Evolutionary conservation across 768 basidiomycete genomes (phyloP).

Genomic region (Suillus weaverae): DNA sequence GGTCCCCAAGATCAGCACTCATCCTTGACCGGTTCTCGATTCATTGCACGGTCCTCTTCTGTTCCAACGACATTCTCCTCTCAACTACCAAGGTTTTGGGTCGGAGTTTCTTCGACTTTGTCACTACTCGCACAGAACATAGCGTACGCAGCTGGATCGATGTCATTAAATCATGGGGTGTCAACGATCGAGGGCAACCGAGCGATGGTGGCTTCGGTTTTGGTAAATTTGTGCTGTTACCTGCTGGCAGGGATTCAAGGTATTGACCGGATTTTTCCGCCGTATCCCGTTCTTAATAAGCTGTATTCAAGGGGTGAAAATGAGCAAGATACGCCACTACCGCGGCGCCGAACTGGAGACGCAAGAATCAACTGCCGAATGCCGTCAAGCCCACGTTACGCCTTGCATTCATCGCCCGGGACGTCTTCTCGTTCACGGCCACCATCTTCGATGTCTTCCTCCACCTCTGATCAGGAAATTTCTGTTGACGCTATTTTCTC

Average conservation of each 20-base stretch:
- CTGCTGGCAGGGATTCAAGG: constrained; percentile 65
- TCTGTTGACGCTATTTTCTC: constrained; percentile 81
- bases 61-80: constrained; percentile 71
- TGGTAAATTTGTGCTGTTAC: constrained; percentile 61
- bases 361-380: constrained; percentile 17
- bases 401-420: constrained; percentile 5
- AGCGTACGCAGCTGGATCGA: constrained; percentile 74
- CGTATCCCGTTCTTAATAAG: not conserved
- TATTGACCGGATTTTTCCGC: constrained; percentile 4
- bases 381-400: constrained; percentile 10
- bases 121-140: constrained; percentile 59
- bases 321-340: constrained; percentile 25
- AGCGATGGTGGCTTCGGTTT: constrained; percentile 86
- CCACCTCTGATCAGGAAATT: constrained; percentile 36
- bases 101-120: constrained; percentile 76
- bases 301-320: constrained; percentile 23
- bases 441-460: constrained; percentile 7
- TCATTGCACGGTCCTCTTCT: constrained; percentile 65
- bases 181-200: constrained; percentile 81
- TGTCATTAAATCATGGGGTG: constrained; percentile 79
- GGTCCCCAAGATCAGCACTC: constrained; percentile 75
- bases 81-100: constrained; percentile 58
- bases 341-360: constrained; percentile 29
- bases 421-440: constrained; percentile 13
- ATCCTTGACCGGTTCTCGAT: constrained; percentile 78